Base-by-base conservation (phyloP, 1,139 yeast species). In the Lodderomyces margitis region DNA sequence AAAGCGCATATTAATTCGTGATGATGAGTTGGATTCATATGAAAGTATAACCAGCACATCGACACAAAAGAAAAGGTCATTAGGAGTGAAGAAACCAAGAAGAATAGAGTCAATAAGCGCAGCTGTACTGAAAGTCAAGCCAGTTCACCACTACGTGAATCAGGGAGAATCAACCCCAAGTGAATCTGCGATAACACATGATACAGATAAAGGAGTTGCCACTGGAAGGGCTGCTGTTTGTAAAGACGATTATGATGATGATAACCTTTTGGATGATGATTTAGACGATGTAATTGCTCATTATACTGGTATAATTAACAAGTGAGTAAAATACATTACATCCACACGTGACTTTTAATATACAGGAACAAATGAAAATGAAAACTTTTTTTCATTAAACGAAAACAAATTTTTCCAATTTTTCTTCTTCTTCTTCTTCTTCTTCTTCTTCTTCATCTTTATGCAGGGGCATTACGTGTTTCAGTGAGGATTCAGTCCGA, bases 401-500 rank as follows among this genome's bases (percentile, higher is more conserved):
- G 31, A 27, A 27, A 27, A 27, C 14, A 28, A 28, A 28, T 36
- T 19, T 36, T 36, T 24, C 19, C 17, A 14, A 39, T 33, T 10
- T 15, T 17, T 12, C 25, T 33, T 33, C 40, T 43, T 41, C 30
- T 19, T 21, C 34, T 21, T 43, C 37, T 31, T 27, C 20, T 38
- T 41, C 41, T 40, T 41, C 62, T 61, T 64, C 59, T 60, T 66
- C 83, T 64, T 60, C 66, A 89, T 89, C 96, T 85, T 91, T 92
- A 88, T 91, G 98, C 98, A 86, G 87, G 98, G 98, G 97, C 96
- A 89, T 89, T 91, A 91, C 98, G 96, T 95, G 95, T 88, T 87
- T 91, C 98, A 89, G 96, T 91, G 98, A 91, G 97, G 98, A 92
- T 89, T 89, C 96, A 28, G 96, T 92, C 98, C 98, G 98, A 91